Conservation (phyloP, 106 monocot species). For the Narthecium ossifragum region DNA sequence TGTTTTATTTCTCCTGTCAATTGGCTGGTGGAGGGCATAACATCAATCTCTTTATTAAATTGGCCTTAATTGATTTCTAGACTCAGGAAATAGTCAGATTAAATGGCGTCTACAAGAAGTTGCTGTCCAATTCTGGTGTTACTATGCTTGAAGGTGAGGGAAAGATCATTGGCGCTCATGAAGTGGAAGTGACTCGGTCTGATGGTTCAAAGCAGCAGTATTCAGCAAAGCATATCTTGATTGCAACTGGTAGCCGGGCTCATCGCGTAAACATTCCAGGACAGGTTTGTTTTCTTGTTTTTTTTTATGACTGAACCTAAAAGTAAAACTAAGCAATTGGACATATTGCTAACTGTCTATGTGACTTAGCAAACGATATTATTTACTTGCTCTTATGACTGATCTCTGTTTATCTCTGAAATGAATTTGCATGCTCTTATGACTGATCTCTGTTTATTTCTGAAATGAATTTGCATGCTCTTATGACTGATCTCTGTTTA, state of each 20-base stretch:
- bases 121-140: slow-evolving; percentile 80
- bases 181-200: slow-evolving; percentile 58
- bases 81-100: slow-evolving; percentile 85
- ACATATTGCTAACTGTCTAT: too few species aligned
- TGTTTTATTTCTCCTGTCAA: too few species aligned
- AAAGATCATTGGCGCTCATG: slow-evolving; percentile 62
- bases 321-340: too few species aligned
- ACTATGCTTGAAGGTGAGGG: slow-evolving; percentile 95
- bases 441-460: too few species aligned
- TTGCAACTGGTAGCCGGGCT: slow-evolving; percentile 96
- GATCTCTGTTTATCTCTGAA: too few species aligned
- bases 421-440: too few species aligned
- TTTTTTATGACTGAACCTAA: not conserved
- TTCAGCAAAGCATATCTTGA: slow-evolving; percentile 84
- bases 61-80: slow-evolving; percentile 27
- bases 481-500: too few species aligned
- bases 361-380: too few species aligned
- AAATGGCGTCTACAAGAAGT: slow-evolving; percentile 89
- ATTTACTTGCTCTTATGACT: too few species aligned
- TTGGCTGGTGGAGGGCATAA: too few species aligned
- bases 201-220: slow-evolving; percentile 75
- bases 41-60: slow-evolving; percentile 6
- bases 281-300: slow-evolving; percentile 43
- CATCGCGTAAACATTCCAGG: slow-evolving; percentile 73
- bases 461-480: too few species aligned